Base-by-base conservation (phyloP, 2,329 filamentous ascomycete genomes). In the Penicillium rolfsii region DNA sequence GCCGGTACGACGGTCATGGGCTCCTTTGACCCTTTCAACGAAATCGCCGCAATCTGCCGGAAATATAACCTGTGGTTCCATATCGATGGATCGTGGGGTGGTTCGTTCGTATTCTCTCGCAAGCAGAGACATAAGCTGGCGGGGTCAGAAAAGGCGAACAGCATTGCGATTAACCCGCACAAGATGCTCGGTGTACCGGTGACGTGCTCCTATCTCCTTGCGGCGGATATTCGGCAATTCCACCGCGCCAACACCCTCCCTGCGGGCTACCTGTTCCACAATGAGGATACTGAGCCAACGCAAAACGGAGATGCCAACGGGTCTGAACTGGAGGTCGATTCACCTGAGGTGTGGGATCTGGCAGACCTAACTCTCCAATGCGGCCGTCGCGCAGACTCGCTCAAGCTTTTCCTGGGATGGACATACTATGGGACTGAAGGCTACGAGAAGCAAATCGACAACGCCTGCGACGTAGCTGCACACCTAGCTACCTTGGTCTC, bases 111-210 rank as follows among this genome's bases (percentile, higher is more conserved):
- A 65, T 97, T 98, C 78, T 90, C 87, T 0, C 70, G 82, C n/a
- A 79, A 79, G 59, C 88, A 90, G 46, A 80, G 80, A 49, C 69
- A 79, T 57, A 91, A 92, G 72, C 80, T 98, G 9, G 75, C 80
- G 1, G 94, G 94, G 14, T 81, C 85, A 2, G 83, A 93, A 48
- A 83, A 89, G 43, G 95, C 93, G 9, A 85, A 97, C 76, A 91
- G 88, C 14, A 81, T 98, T 41, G 91, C 93, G 1, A 85, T 97
- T 57, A 98, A 96, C 76, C 93, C 95, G 59, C 95, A 99, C 80
- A 98, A 98, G 80, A 98, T 98, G 95, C 85, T 98, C 73, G 91
- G 91, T 60, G 91, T 92, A 2, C 94, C 95, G 0, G 81, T 96
- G 43, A 97, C 93, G 0, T 98, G 93, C 79, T 93, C 90, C 0